Conservation (phyloP, 164 flowering plant species). For the Houttuynia cordata region DNA sequence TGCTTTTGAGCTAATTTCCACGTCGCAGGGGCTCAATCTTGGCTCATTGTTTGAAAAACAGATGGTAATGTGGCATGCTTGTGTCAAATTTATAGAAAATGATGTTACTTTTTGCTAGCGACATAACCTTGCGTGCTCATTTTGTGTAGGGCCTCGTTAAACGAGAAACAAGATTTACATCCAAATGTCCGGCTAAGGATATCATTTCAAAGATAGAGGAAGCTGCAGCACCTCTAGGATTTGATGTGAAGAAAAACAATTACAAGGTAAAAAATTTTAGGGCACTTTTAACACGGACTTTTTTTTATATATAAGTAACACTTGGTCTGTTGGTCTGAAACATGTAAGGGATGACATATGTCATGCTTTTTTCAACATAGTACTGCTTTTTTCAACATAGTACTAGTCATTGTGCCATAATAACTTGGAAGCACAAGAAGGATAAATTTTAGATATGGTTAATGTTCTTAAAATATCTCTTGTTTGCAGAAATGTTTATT, state of each 20-base stretch:
- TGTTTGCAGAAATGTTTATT: background rate
- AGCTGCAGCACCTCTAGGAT: slow-evolving; percentile 89
- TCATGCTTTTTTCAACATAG: too few relatives aligned
- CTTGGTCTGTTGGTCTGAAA: background rate
- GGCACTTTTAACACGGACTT: too few relatives aligned
- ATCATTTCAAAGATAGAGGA: slow-evolving; percentile 84
- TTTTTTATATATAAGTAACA: too few relatives aligned
- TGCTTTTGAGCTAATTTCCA: slow-evolving; percentile 95
- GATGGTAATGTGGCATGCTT: slow-evolving; percentile 37
- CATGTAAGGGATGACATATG: too few relatives aligned
- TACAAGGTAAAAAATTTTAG: too few relatives aligned
- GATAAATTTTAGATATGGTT: too few relatives aligned
- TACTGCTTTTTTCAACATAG: too few relatives aligned
- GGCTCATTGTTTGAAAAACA: slow-evolving; percentile 75
- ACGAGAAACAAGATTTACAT: slow-evolving; percentile 89
- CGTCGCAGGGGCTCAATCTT: slow-evolving; percentile 93
- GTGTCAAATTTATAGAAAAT: background rate
- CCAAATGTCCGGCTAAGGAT: slow-evolving; percentile 74
- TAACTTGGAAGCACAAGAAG: too few relatives aligned
- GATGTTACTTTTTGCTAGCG: too few relatives aligned
- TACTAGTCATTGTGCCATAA: too few relatives aligned
- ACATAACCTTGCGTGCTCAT: background rate
- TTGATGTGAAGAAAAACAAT: slow-evolving; percentile 84
- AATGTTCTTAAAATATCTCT: too few relatives aligned
- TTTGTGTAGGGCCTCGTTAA: slow-evolving; percentile 64